These are phyloP conservation scores for Leccinum olivaceopallidum DNA, from an alignment of 768 basidiomycete species.

Conservation along the genomic window DNA sequence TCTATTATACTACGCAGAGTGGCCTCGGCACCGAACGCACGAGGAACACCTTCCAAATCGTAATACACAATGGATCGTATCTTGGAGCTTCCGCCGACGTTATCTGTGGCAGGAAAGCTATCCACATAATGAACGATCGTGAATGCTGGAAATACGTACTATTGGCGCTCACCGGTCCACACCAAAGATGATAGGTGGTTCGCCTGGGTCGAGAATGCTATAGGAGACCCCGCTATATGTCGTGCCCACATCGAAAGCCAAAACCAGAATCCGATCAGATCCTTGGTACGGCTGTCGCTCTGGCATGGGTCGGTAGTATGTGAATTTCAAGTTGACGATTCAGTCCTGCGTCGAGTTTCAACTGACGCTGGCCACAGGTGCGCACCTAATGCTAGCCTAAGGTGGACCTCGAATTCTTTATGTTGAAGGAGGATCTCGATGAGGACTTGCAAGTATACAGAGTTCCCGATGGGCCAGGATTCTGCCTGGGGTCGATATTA, in stretches of 20 bases:
- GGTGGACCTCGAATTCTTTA: no score
- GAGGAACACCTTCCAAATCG: constrained; percentile 38
- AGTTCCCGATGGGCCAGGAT: no score
- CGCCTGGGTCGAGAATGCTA: constrained; percentile 32
- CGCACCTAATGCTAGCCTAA: no score
- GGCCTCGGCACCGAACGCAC: constrained; percentile 49
- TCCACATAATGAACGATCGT: constrained; percentile 5
- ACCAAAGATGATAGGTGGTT: constrained; percentile 22
- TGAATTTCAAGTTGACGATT: no score
- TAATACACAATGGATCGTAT: constrained; percentile 53
- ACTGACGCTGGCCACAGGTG: no score
- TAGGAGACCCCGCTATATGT: constrained; percentile 53
- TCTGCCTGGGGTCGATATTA: no score
- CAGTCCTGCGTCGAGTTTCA: no score
- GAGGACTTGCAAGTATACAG: no score
- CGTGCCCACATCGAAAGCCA: constrained; percentile 55
- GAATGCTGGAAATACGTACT: not conserved
- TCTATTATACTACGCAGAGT: constrained; percentile 37
- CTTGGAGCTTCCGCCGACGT: constrained; percentile 47
- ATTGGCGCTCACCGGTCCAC: constrained; percentile 24
- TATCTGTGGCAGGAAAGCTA: constrained; percentile 49
- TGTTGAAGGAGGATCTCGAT: no score
- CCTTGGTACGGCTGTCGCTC: constrained; percentile 42
- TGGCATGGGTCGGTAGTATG: constrained; percentile 18
- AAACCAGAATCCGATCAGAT: constrained; percentile 40